Evolutionary conservation across 208 protist genomes (phyloP).

Genomic region (Acanthamoeba royreba): DNA sequence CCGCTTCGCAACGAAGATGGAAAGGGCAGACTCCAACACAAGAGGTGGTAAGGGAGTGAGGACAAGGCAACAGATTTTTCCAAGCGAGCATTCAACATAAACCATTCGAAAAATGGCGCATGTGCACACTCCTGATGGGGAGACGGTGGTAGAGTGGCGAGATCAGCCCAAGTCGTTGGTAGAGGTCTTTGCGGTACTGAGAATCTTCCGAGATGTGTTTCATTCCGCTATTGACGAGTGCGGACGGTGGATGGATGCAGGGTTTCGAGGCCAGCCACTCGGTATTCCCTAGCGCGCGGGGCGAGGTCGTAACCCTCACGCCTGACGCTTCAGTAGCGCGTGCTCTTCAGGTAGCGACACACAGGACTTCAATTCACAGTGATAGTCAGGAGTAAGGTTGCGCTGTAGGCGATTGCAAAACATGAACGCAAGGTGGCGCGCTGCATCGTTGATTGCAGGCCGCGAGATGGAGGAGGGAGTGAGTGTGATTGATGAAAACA

Average conservation of each 20-base stretch:
- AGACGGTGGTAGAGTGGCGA: background rate
- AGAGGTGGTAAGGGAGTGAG: no score
- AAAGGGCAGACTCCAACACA: no score
- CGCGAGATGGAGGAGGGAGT: background rate
- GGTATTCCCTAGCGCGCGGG: background rate
- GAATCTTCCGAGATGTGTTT: no score
- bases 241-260: no score
- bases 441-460: background rate
- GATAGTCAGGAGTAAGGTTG: no score
- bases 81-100: background rate
- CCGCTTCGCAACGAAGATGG: background rate
- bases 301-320: background rate
- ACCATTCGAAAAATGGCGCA: background rate
- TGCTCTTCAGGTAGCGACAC: background rate
- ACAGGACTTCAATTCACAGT: no score
- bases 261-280: conserved; percentile 19
- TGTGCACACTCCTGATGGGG: background rate
- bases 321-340: background rate
- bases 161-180: background rate
- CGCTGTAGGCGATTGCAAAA: background rate
- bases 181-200: background rate
- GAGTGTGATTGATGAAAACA: no score
- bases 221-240: no score
- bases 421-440: background rate
- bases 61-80: background rate